Evolutionary conservation across 345 rosid species (phyloP), one percentile per base, ranked within the genome.

Genomic region (Lumnitzera racemosa): DNA sequence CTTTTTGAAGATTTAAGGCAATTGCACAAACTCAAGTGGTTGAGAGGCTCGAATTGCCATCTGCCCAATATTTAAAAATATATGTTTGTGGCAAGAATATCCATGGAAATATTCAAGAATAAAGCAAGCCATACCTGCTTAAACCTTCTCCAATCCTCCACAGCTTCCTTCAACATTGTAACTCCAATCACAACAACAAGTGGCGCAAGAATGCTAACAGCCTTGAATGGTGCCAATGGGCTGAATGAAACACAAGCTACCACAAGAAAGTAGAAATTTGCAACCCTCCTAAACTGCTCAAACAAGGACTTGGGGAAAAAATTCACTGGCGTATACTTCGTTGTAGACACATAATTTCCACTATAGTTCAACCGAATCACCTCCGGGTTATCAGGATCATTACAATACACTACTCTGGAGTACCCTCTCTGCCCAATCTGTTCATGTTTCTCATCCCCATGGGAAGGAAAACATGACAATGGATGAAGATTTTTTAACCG

Each of bases 271-370:
- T 92, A 92, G 46, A 89, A 59, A 55, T 89, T 92, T 25, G 96
- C 98, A 57, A 92, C 96, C 81, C 98, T 81, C 78, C 98, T 82
- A 65, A 92, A 92, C 71, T 92, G 96, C 80, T 92, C 98, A 75
- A 89, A 89, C 82, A 92, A 71, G 15, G 98, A 87, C 88, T 92
- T 92, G 29, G 98, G 98, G 57, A 92, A 64, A 71, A 92, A 92
- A 72, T 84, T 89, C 61, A 70, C 69, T 0, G 68, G 70, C 0
- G 96, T 85, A 64, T 92, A 92, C 78, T 89, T 92, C 13, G 96
- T 89, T 3, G 91, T 87, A 15, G 96, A 83, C 11, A 92, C 96
- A 70, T 92, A 89, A 67, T 92, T 92, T 5, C 86, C 91, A 69
- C 57, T 71, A 72, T 92, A 92, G 56, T 82, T 81, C n/a, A 78